Conservation (phyloP, 305 asterid genomes). For the Plantago lanceolata region DNA sequence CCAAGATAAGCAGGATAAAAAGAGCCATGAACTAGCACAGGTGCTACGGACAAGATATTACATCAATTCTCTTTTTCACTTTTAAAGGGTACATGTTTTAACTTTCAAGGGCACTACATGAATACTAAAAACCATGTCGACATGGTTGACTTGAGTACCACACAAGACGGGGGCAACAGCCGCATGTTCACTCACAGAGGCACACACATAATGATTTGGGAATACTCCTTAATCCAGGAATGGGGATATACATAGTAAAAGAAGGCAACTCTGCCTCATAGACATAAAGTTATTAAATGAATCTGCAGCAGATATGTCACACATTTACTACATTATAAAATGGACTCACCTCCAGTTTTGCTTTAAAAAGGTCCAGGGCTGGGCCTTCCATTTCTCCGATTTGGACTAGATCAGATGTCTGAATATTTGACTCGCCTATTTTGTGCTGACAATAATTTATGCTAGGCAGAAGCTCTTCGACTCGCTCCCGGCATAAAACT, state of each 20-base stretch:
- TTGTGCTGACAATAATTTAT: slow-evolving; percentile 84
- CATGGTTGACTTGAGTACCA: too few relatives aligned
- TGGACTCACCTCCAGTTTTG: slow-evolving; percentile 76
- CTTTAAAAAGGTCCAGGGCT: slow-evolving; percentile 87
- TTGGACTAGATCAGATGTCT: slow-evolving; percentile 71
- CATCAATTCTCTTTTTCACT: too few relatives aligned
- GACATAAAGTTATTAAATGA: not conserved
- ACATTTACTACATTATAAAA: slow-evolving; percentile 13
- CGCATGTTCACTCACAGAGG: too few relatives aligned
- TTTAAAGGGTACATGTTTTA: not conserved
- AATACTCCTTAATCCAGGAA: not conserved
- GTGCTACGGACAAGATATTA: slow-evolving; percentile 5
- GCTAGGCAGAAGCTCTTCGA: slow-evolving; percentile 90
- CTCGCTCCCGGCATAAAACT: slow-evolving; percentile 86
- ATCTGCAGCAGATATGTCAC: slow-evolving; percentile 8
- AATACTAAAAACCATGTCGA: too few relatives aligned
- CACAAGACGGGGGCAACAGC: too few relatives aligned
- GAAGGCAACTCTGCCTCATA: not conserved
- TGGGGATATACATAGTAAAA: not conserved
- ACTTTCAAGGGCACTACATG: too few relatives aligned
- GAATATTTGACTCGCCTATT: slow-evolving; percentile 82
- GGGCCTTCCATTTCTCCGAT: slow-evolving; percentile 96
- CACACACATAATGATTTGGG: too few relatives aligned
- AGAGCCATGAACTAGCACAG: slow-evolving; percentile 5
- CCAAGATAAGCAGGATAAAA: slow-evolving; percentile 24